phyloP scores from a whole-genome alignment of 192 early-diverging fungal species.

The Kappamyces sp. region DNA sequence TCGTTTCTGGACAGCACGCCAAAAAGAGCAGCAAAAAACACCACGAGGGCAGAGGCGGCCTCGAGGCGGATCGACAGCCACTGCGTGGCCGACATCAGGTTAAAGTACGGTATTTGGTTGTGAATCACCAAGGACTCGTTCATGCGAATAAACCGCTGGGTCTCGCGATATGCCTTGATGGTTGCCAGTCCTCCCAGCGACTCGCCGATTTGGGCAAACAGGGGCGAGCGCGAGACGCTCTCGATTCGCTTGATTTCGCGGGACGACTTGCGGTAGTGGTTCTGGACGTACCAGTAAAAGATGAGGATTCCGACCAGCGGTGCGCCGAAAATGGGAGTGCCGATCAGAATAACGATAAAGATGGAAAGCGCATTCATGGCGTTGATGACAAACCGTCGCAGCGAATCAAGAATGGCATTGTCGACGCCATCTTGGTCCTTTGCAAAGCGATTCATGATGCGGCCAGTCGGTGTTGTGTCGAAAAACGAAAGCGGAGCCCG shows the following conservation, averaged over 20 bases:
- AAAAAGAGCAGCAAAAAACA: conserved; percentile 61
- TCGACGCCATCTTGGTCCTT: conserved; percentile 62
- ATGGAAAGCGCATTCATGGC: conserved; percentile 44
- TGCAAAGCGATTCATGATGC: conserved; percentile 52
- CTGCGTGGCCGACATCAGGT: conserved; percentile 20
- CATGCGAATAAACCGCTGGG: conserved; percentile 11
- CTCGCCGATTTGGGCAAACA: conserved; percentile 29
- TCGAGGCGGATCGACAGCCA: conserved; percentile 35
- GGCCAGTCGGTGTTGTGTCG: conserved; percentile 57
- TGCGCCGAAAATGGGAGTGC: conserved; percentile 40
- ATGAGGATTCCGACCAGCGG: conserved; percentile 17
- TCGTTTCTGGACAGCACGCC: conserved; percentile 35
- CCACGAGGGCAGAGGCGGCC: conserved; percentile 24
- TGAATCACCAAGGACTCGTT: conserved; percentile 12
- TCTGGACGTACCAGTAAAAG: conserved; percentile 25
- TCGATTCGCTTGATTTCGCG: conserved; percentile 39
- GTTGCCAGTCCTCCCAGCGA: conserved; percentile 16
- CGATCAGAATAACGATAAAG: conserved; percentile 52
- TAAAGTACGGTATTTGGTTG: conserved; percentile 22
- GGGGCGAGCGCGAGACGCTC: conserved; percentile 25
- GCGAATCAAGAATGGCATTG: conserved; percentile 49
- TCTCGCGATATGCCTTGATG: conserved; percentile 16
- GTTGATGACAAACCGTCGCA: conserved; percentile 49
- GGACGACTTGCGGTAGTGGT: conserved; percentile 26
- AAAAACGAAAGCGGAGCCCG: conserved; percentile 71